These are phyloP conservation scores for Sporobolomyces phaffii DNA, from an alignment of 768 basidiomycete genomes.

Conservation along the genomic window DNA sequence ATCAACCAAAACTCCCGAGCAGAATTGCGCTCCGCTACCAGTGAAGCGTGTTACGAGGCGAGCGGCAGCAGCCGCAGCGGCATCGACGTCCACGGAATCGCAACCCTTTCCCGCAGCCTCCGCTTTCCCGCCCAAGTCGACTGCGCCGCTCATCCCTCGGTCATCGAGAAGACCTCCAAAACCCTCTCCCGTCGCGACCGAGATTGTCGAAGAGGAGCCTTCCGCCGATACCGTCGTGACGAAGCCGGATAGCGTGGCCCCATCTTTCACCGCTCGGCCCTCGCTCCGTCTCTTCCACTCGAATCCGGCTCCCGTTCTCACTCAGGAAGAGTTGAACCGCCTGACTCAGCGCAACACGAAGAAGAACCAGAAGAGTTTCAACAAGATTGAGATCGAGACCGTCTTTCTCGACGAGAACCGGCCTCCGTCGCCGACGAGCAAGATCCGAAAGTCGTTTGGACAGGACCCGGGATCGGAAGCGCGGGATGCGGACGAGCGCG, in stretches of 20 bases:
- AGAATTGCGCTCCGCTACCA: neutral
- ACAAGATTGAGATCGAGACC: slow-evolving; percentile 32
- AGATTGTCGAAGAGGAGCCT: neutral
- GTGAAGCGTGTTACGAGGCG: neutral
- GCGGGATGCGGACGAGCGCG: slow-evolving; percentile 10
- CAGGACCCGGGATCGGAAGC: neutral
- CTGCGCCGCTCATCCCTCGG: slow-evolving; percentile 3
- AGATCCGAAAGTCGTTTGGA: slow-evolving; percentile 34
- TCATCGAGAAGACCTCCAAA: neutral
- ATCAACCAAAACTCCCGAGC: neutral
- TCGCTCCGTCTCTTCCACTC: neutral
- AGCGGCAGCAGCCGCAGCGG: neutral
- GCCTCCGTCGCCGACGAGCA: slow-evolving; percentile 41
- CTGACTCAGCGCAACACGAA: slow-evolving; percentile 40
- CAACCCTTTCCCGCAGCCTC: neutral
- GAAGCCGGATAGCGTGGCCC: no score
- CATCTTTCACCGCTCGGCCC: neutral
- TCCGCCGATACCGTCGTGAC: no score
- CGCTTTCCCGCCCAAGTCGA: neutral
- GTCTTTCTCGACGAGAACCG: slow-evolving; percentile 36
- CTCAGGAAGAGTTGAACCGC: slow-evolving; percentile 25
- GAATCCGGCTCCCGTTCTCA: slow-evolving; percentile 28
- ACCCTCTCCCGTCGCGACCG: no score
- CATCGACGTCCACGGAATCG: neutral
- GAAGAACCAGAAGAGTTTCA: slow-evolving; percentile 35